Conservation (phyloP, 192 early-diverging fungal species). For the Backusella macrospora region DNA sequence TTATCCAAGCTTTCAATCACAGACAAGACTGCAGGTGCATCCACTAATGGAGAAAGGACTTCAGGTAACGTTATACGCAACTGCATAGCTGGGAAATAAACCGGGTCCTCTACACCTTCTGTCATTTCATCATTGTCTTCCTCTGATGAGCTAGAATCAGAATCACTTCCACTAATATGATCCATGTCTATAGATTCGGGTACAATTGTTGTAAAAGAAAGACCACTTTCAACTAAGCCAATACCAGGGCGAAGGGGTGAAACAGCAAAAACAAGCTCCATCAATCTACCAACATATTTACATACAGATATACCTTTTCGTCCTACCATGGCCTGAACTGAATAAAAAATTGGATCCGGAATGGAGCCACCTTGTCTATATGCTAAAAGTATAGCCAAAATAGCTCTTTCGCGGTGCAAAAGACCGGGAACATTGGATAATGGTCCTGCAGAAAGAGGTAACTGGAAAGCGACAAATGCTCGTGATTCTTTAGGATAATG, state of each 20-base stretch:
- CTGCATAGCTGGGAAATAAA: slow-evolving; percentile 17
- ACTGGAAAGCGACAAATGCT: slow-evolving; percentile 51
- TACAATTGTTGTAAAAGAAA: not conserved
- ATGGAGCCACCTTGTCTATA: slow-evolving; percentile 53
- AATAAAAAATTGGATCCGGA: slow-evolving; percentile 45
- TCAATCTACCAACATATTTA: slow-evolving; percentile 50
- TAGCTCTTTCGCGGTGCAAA: slow-evolving; percentile 53
- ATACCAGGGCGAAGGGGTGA: slow-evolving; percentile 35
- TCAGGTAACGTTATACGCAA: slow-evolving; percentile 8
- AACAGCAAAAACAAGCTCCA: slow-evolving; percentile 39
- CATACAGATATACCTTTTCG: slow-evolving; percentile 41
- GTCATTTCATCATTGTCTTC: not conserved
- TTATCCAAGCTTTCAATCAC: slow-evolving; percentile 27
- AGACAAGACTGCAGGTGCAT: slow-evolving; percentile 23
- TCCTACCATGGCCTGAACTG: slow-evolving; percentile 47
- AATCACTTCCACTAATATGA: not conserved
- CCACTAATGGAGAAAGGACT: not conserved
- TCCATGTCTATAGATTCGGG: not conserved
- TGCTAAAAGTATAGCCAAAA: slow-evolving; percentile 48
- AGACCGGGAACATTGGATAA: slow-evolving; percentile 55
- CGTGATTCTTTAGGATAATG: slow-evolving; percentile 54
- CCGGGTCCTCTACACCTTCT: not conserved
- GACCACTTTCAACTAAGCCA: slow-evolving; percentile 20
- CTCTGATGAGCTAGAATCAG: not conserved
- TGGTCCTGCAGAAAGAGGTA: slow-evolving; percentile 52